A percentile compares a stretch with the other conserved stretches of the same genome.
Evolutionary conservation across 2,329 filamentous ascomycete species (phyloP).

Genomic region (Coniochaeta sp.): DNA sequence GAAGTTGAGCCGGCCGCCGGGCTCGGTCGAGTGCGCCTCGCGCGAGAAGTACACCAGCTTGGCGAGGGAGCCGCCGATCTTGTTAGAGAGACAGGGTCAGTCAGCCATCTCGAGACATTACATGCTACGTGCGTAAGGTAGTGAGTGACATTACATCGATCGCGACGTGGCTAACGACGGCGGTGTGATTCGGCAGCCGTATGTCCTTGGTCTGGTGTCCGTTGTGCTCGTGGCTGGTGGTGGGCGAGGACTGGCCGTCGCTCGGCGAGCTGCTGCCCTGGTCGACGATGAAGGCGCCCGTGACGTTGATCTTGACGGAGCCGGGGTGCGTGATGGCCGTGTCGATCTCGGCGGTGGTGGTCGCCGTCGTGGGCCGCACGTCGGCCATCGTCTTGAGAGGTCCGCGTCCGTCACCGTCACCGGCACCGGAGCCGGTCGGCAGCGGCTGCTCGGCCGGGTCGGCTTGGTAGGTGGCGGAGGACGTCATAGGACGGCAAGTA

Average conservation of each 20-base stretch:
- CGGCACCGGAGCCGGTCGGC: not conserved
- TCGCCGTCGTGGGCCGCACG: slow-evolving; percentile 29
- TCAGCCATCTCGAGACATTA: slow-evolving; percentile 5
- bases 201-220: slow-evolving; percentile 81
- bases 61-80: slow-evolving; percentile 93
- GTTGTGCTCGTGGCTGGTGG: slow-evolving; percentile 50
- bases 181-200: slow-evolving; percentile 89
- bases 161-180: slow-evolving; percentile 92
- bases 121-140: too few species aligned
- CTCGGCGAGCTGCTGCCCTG: slow-evolving; percentile 54
- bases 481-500: too few species aligned
- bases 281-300: slow-evolving; percentile 93
- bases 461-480: slow-evolving; percentile 9
- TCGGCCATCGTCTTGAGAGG: slow-evolving; percentile 2
- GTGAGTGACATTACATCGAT: slow-evolving; percentile 73
- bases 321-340: slow-evolving; percentile 55
- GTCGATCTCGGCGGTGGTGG: slow-evolving; percentile 46
- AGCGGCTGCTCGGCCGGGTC: not conserved
- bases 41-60: slow-evolving; percentile 97
- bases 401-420: not conserved
- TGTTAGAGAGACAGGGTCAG: slow-evolving; percentile 26
- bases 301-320: slow-evolving; percentile 89
- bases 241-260: slow-evolving; percentile 38
- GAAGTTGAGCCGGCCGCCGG: slow-evolving; percentile 88
- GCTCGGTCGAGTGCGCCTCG: slow-evolving; percentile 70